phyloP scores from a whole-genome alignment of 2,329 filamentous ascomycete genomes.

The Sclerotinia sclerotiorum region DNA sequence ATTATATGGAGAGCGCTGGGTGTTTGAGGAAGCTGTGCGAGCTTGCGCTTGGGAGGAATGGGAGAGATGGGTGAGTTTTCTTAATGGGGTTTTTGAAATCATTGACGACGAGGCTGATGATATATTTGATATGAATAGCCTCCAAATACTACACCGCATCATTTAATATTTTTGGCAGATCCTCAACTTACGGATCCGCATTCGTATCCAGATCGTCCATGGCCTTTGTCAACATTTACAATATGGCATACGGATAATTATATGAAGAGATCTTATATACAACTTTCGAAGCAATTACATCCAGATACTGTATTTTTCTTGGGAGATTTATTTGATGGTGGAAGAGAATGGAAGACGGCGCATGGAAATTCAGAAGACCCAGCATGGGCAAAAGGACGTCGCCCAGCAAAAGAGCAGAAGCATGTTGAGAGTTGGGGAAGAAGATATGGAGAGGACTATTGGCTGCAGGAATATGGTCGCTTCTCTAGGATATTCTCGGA shows the following conservation, averaged over 20 bases:
- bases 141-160: conserved; percentile 73
- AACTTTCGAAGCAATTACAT: conserved; percentile 71
- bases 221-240: conserved; percentile 67
- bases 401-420: conserved; percentile 53
- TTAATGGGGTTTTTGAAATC: not conserved
- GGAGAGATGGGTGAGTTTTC: conserved; percentile 80
- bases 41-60: conserved; percentile 80
- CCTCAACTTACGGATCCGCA: conserved; percentile 74
- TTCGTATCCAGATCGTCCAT: conserved; percentile 69
- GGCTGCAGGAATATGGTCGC: conserved; percentile 81
- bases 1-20: conserved; percentile 81
- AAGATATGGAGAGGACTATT: conserved; percentile 77
- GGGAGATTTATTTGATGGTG: conserved; percentile 93
- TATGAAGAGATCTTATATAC: conserved; percentile 76
- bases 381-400: conserved; percentile 54
- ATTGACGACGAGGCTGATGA: conserved; percentile 29
- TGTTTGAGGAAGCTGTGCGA: conserved; percentile 69
- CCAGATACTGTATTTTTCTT: conserved; percentile 90
- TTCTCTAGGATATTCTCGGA: conserved; percentile 85
- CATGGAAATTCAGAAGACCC: conserved; percentile 60
- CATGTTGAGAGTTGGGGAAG: conserved; percentile 66
- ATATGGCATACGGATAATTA: conserved; percentile 84
- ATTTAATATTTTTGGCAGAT: conserved; percentile 67
- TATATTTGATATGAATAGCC: conserved; percentile 55
- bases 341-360: conserved; percentile 85